Percentiles rank a stretch among this genome's conserved stretches.
phyloP scores from a whole-genome alignment of 352 stramenopile genomes.

The Pythium biforme region DNA sequence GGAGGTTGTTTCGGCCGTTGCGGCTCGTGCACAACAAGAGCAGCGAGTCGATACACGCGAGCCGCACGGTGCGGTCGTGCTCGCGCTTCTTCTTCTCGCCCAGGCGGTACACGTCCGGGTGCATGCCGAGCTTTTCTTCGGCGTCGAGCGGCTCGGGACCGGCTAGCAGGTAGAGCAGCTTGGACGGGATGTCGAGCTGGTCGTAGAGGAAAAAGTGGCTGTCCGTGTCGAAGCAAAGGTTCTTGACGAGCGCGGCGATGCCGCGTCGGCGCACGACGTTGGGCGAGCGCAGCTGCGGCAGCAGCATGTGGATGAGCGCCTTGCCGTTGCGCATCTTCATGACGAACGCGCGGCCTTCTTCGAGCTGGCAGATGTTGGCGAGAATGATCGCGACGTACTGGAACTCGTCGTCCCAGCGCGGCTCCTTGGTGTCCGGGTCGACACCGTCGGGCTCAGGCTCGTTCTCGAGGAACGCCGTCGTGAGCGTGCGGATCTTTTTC shows the following conservation, averaged over 20 bases:
- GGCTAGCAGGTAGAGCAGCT: conserved; percentile 72
- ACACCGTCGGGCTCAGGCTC: conserved; percentile 78
- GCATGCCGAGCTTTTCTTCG: conserved; percentile 81
- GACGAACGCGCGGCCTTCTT: conserved; percentile 75
- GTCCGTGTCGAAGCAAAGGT: conserved; percentile 87
- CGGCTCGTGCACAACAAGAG: conserved; percentile 77
- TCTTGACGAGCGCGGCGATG: conserved; percentile 64
- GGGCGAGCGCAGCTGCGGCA: conserved; percentile 77
- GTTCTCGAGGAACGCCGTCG: conserved; percentile 63
- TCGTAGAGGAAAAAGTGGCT: conserved; percentile 89
- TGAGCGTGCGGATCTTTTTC: conserved; percentile 80
- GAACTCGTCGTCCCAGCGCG: conserved; percentile 87
- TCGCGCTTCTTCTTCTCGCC: conserved; percentile 85
- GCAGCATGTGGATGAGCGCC: conserved; percentile 58
- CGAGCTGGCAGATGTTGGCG: conserved; percentile 82
- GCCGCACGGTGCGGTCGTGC: conserved; percentile 66
- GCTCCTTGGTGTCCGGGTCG: conserved; percentile 62
- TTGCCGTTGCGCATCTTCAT: conserved; percentile 69
- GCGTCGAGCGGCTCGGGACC: conserved; percentile 74
- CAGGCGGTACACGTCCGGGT: conserved; percentile 70
- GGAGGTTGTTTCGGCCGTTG: conserved; percentile 74
- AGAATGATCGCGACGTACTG: conserved; percentile 87
- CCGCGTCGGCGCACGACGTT: conserved; percentile 81
- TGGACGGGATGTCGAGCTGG: conserved; percentile 76
- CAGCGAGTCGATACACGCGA: conserved; percentile 70